These are phyloP conservation scores for Nitzschia sp. DNA, from an alignment of 108 stramenopile genomes.

Conservation along the genomic window DNA sequence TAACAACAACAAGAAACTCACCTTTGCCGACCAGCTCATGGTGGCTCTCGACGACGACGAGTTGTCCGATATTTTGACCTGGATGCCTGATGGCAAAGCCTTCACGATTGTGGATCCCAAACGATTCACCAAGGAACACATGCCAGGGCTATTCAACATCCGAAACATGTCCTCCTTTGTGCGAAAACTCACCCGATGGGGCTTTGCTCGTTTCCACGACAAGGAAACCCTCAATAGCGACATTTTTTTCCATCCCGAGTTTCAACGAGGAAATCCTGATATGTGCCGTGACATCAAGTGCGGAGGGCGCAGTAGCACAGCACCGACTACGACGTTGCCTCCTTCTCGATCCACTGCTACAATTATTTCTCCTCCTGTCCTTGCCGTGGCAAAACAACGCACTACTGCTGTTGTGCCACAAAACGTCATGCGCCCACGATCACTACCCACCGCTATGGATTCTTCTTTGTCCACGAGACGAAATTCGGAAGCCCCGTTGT, in stretches of 20 bases:
- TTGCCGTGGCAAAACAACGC: too few species aligned
- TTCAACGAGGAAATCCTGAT: conserved; percentile 46
- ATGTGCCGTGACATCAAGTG: conserved; percentile 25
- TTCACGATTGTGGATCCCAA: conserved; percentile 50
- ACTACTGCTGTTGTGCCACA: too few species aligned
- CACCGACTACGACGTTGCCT: background rate
- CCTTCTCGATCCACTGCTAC: background rate
- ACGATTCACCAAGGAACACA: conserved; percentile 40
- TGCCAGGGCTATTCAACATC: conserved; percentile 46
- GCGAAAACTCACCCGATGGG: conserved; percentile 58
- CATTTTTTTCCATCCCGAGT: conserved; percentile 46
- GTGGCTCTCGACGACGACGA: conserved; percentile 27
- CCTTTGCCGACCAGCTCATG: conserved; percentile 45
- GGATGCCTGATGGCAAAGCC: conserved; percentile 49
- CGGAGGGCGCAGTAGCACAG: background rate
- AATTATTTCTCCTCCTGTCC: too few species aligned
- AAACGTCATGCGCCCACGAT: too few species aligned
- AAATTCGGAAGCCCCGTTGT: too few species aligned
- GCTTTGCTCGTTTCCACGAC: conserved; percentile 33
- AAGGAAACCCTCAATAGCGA: conserved; percentile 36
- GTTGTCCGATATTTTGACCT: conserved; percentile 23
- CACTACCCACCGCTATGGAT: too few species aligned
- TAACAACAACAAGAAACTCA: conserved; percentile 33
- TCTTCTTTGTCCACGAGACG: too few species aligned
- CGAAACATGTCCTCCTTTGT: conserved; percentile 50